These are phyloP conservation scores for Entoloma clypeatum DNA, from an alignment of 1,284 basidiomycete genomes.

Conservation along the genomic window DNA sequence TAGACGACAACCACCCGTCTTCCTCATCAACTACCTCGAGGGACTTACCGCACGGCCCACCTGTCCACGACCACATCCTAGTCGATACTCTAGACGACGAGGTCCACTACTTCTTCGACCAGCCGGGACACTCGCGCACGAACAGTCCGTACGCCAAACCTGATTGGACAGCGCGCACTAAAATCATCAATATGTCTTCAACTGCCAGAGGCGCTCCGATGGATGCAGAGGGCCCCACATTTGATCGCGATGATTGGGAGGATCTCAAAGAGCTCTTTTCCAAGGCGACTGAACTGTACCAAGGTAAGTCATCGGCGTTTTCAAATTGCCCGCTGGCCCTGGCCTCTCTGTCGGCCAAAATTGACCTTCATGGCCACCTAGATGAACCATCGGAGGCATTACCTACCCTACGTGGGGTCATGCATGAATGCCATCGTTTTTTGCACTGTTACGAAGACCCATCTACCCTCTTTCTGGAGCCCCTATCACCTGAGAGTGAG, in stretches of 20 bases:
- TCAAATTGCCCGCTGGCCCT: not conserved
- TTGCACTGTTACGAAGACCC: slow-evolving; percentile 52
- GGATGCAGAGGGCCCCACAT: slow-evolving; percentile 23
- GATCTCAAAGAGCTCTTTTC: slow-evolving; percentile 60
- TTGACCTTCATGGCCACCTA: slow-evolving; percentile 21
- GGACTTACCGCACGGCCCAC: slow-evolving; percentile 3
- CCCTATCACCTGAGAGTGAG: slow-evolving; percentile 2
- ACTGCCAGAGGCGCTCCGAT: slow-evolving; percentile 25
- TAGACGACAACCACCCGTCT: slow-evolving; percentile 22
- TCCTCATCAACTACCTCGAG: slow-evolving; percentile 12
- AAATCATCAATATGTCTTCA: slow-evolving; percentile 40
- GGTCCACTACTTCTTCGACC: slow-evolving; percentile 34
- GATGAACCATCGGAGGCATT: slow-evolving; percentile 46
- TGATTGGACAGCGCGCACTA: slow-evolving; percentile 30
- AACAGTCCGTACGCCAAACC: slow-evolving; percentile 25
- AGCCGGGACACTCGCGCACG: slow-evolving; percentile 26
- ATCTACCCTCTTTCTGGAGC: slow-evolving; percentile 40
- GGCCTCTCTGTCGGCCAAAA: not conserved
- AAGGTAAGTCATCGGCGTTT: slow-evolving; percentile 39
- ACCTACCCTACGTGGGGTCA: slow-evolving; percentile 54
- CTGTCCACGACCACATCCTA: too few relatives aligned
- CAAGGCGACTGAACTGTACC: slow-evolving; percentile 52
- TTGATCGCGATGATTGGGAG: slow-evolving; percentile 56
- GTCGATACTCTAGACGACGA: slow-evolving; percentile 23
- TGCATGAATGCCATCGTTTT: slow-evolving; percentile 63